Conservation (phyloP, 257 asterid species). For the Gynochthodes officinalis region DNA sequence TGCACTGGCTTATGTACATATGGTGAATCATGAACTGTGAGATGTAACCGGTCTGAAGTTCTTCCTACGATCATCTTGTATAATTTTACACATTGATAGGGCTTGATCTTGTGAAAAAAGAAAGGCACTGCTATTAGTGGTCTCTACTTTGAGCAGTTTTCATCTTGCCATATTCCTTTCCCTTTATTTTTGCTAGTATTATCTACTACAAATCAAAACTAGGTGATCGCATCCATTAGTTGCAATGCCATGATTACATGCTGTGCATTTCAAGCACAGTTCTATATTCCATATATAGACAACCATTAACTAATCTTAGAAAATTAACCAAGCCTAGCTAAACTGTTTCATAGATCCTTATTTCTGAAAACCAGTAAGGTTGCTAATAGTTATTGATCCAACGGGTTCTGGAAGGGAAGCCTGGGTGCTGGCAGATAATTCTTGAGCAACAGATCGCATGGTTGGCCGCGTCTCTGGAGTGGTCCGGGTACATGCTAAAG, state of each 20-base stretch:
- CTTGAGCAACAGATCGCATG: slow-evolving; percentile 81
- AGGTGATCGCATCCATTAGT: neutral
- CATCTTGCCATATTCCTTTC: neutral
- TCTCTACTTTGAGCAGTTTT: neutral
- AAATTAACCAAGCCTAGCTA: neutral
- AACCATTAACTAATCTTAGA: neutral
- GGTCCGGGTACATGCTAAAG: slow-evolving; percentile 57
- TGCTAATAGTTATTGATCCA: slow-evolving; percentile 40
- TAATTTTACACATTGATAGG: neutral
- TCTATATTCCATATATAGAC: neutral
- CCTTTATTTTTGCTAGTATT: neutral
- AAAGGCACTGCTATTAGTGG: neutral
- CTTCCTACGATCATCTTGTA: neutral
- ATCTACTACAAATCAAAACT: neutral
- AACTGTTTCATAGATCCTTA: slow-evolving; percentile 3
- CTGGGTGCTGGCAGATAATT: slow-evolving; percentile 56
- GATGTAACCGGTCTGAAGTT: slow-evolving; percentile 6
- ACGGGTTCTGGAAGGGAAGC: slow-evolving; percentile 51
- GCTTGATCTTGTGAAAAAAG: neutral
- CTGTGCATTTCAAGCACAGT: slow-evolving; percentile 8
- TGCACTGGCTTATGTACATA: slow-evolving; percentile 26
- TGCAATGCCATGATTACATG: neutral
- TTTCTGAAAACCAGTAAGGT: slow-evolving; percentile 38
- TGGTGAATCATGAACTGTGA: slow-evolving; percentile 14
- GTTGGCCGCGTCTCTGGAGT: slow-evolving; percentile 68